phyloP scores from a whole-genome alignment of 129 eudicot species.

The Apium graveolens region DNA sequence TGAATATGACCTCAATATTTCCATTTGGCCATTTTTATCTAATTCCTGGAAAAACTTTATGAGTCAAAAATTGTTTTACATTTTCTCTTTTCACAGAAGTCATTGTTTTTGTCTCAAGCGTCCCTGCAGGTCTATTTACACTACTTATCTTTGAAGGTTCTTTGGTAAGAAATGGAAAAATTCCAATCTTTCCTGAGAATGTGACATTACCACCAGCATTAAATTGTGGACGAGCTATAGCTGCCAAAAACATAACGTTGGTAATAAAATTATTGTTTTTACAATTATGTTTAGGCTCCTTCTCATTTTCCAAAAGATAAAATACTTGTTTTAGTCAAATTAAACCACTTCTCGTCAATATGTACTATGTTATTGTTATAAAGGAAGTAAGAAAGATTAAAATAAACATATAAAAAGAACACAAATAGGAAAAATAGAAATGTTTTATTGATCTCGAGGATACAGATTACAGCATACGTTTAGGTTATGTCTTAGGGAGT shows the following conservation, averaged over 20 bases:
- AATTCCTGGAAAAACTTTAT: background rate
- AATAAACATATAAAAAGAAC: no score
- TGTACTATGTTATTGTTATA: background rate
- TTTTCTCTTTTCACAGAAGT: background rate
- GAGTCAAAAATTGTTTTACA: background rate
- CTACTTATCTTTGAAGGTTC: slow-evolving; percentile 1
- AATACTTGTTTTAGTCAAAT: background rate
- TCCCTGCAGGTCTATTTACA: background rate
- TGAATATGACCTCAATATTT: background rate
- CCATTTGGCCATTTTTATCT: background rate
- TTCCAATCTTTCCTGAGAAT: background rate
- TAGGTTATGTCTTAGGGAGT: no score
- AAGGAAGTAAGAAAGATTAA: no score
- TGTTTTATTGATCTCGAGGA: no score
- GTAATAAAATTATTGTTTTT: no score
- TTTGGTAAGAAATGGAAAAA: background rate
- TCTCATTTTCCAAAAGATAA: background rate
- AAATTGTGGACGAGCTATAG: background rate
- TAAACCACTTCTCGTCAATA: background rate
- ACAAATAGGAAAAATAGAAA: no score
- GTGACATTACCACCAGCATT: background rate
- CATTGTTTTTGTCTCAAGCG: slow-evolving; percentile 10
- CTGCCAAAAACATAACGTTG: background rate
- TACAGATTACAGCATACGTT: no score
- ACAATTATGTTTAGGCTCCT: background rate